These are phyloP conservation scores for Dimargaris cristalligena DNA, from an alignment of 192 early-diverging fungal species.

Conservation along the genomic window DNA sequence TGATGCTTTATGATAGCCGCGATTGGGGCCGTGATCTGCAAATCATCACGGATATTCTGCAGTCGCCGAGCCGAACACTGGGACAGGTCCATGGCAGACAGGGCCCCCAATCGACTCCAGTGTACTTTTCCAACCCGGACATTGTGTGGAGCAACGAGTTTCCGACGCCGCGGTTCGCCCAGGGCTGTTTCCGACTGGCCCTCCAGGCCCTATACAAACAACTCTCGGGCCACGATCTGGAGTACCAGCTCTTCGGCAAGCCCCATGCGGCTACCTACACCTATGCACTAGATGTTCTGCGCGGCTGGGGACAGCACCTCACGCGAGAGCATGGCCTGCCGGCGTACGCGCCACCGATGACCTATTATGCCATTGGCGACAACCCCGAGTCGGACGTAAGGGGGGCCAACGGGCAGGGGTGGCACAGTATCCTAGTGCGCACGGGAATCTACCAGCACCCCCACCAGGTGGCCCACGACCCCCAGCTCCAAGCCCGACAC, in stretches of 20 bases:
- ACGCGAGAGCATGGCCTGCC: too few relatives aligned
- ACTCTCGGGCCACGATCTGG: constrained; percentile 24
- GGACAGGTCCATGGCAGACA: constrained; percentile 31
- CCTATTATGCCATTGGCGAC: constrained; percentile 44
- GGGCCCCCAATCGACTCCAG: constrained; percentile 35
- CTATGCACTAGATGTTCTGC: constrained; percentile 40
- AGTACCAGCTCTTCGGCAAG: constrained; percentile 67
- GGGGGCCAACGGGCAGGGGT: constrained; percentile 53
- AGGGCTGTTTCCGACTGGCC: constrained; percentile 61
- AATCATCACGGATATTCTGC: constrained; percentile 53
- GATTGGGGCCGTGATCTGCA: constrained; percentile 85
- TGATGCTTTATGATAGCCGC: constrained; percentile 76
- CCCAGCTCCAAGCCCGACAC: not conserved
- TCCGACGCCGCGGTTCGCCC: constrained; percentile 56
- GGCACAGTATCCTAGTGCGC: constrained; percentile 51
- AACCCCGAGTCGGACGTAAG: constrained; percentile 56
- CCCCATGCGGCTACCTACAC: constrained; percentile 58
- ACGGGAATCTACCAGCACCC: constrained; percentile 41
- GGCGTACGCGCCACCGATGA: constrained; percentile 4
- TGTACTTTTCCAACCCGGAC: constrained; percentile 67
- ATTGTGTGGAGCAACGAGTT: constrained; percentile 74
- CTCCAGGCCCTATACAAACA: constrained; percentile 51
- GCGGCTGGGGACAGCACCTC: constrained; percentile 15
- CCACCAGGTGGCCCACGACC: not conserved
- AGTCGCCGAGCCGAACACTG: constrained; percentile 34